Base-by-base conservation (phyloP, 176 grass and related monocot species). In the Raddia distichophylla region DNA sequence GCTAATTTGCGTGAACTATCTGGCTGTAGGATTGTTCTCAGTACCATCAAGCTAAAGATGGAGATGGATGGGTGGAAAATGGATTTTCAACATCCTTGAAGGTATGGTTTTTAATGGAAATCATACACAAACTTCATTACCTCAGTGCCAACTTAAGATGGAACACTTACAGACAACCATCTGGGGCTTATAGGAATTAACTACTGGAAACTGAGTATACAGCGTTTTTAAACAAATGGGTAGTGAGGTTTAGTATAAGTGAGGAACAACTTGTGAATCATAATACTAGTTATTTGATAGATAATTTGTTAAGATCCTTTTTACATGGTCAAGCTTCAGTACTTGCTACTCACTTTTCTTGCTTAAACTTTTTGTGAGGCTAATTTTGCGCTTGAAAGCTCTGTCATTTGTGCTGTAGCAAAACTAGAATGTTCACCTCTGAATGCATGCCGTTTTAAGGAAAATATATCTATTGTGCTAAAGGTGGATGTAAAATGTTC, bases 21-120 rank as follows among this genome's bases (percentile, higher is more conserved):
- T 87, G 60, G 12, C n/a, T 80, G 70, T 68, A 99, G 97, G 82
- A 84, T 90, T 99, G 97, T 51, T 88, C 80, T 57, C 91, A 92
- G 54, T 94, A 83, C 60, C 97, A 99, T 92, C 91, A 90, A 81
- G 93, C 97, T 46, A 93, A 91, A 81, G 97, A 99, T 87, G 97
- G 97, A 87, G 97, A 99, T 81, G 97, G 97, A 68, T 99, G 97
- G 97, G 97, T 99, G 56, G 97, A 99, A 91, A 92, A 81, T 77
- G 78, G 83, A 58, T 93, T 89, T 80, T 90, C 87, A 40, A 10
- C 85, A 27, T 83, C 91, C 65, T 58, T 83, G 68, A 94, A 99
- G 91, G 97, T 99, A 86, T 6, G 18, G 20, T 77, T 37, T 50
- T 55, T 43, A 43, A 80, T 40, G 20, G 76, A 73, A 60, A 79